phyloP scores from a whole-genome alignment of 2,329 filamentous ascomycete species.

The Akanthomyces dipterigenus region DNA sequence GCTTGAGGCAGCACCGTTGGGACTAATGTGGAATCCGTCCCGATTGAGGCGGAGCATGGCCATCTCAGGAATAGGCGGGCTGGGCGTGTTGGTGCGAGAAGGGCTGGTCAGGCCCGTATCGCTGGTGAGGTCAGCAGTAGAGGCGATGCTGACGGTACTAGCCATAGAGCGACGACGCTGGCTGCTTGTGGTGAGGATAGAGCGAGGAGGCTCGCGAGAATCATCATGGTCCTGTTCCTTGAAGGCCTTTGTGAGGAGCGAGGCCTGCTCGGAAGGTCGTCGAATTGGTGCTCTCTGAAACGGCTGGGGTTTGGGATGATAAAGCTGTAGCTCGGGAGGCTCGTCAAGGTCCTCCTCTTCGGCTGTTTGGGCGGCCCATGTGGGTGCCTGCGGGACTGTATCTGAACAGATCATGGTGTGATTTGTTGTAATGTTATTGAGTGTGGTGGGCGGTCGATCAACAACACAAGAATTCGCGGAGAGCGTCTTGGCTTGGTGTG shows the following conservation, averaged over 20 bases:
- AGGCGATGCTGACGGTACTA: slow-evolving; percentile 74
- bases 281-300: slow-evolving; percentile 43
- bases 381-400: slow-evolving; percentile 21
- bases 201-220: slow-evolving; percentile 18
- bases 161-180: slow-evolving; percentile 58
- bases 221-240: slow-evolving; percentile 34
- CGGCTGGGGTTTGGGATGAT: slow-evolving; percentile 24
- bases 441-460: slow-evolving; percentile 1
- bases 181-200: slow-evolving; percentile 22
- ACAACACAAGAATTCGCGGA: slow-evolving; percentile 9
- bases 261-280: slow-evolving; percentile 56
- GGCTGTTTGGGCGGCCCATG: slow-evolving; percentile 33
- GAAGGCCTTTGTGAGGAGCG: slow-evolving; percentile 80
- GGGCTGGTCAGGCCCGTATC: slow-evolving; percentile 88
- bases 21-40: slow-evolving; percentile 19
- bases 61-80: slow-evolving; percentile 67
- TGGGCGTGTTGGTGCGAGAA: slow-evolving; percentile 79
- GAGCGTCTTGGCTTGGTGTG: neutral
- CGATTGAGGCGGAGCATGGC: slow-evolving; percentile 36
- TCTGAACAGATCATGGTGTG: slow-evolving; percentile 32
- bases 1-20: slow-evolving; percentile 21
- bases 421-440: neutral
- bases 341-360: slow-evolving; percentile 81
- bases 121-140: slow-evolving; percentile 88
- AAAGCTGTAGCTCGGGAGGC: slow-evolving; percentile 60